phyloP scores from a whole-genome alignment of 1,139 yeast genomes.

The Hansenula sp. region DNA sequence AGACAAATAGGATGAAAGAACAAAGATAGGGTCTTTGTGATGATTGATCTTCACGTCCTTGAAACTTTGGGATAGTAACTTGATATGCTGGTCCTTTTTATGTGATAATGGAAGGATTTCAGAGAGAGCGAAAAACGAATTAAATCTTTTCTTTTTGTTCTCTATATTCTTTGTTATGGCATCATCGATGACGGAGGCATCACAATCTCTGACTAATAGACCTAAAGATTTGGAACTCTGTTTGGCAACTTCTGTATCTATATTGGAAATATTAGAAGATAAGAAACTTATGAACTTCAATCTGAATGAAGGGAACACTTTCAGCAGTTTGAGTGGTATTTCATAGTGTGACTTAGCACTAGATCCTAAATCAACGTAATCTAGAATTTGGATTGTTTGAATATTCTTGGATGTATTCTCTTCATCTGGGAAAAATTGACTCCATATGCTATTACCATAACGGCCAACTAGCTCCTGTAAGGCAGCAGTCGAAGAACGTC shows the following conservation, averaged over 20 bases:
- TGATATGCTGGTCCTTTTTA: not conserved
- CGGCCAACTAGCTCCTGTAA: conserved; percentile 84
- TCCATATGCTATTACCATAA: conserved; percentile 41
- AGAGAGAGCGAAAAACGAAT: conserved; percentile 18
- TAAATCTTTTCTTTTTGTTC: conserved; percentile 1
- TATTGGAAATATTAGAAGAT: conserved; percentile 18
- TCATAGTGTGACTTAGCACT: conserved; percentile 34
- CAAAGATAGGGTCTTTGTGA: conserved; percentile 19
- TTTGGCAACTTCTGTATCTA: conserved; percentile 23
- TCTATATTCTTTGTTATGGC: not conserved
- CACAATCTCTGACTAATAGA: conserved; percentile 3
- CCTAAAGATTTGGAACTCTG: conserved; percentile 19
- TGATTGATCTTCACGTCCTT: conserved; percentile 15
- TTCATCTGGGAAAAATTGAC: conserved; percentile 9
- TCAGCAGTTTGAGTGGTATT: conserved; percentile 29
- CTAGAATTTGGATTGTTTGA: conserved; percentile 55
- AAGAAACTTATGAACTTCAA: conserved; percentile 24
- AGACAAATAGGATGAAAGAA: conserved; percentile 14
- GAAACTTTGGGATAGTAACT: conserved; percentile 8
- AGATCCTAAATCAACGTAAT: conserved; percentile 41
- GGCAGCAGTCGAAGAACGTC: conserved; percentile 85
- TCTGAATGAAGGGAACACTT: conserved; percentile 18
- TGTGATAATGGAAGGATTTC: conserved; percentile 11
- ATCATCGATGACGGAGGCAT: not conserved
- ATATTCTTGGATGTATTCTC: conserved; percentile 30